Percentiles rank a stretch among this genome's conserved stretches.
Evolutionary conservation across 225 moss, liverwort and hornwort genomes (phyloP).

Genomic region (Marchantia polymorpha): DNA sequence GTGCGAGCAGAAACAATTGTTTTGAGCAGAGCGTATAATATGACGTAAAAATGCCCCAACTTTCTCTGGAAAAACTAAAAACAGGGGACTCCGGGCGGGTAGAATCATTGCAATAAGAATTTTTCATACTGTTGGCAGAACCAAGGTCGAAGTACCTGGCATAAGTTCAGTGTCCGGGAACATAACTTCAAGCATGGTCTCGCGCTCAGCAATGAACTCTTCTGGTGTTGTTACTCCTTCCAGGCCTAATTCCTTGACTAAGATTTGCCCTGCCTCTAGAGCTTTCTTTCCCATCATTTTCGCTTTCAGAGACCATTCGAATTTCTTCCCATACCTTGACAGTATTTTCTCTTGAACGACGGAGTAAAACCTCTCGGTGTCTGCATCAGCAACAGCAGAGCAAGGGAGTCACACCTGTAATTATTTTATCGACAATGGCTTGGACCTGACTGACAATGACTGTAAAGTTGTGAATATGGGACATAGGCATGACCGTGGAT

Average conservation of each 20-base stretch:
- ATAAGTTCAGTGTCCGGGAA: slow-evolving; percentile 79
- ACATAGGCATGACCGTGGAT: too few relatives aligned
- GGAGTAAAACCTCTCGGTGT: slow-evolving; percentile 89
- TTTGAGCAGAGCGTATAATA: too few relatives aligned
- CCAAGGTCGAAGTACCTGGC: slow-evolving; percentile 53
- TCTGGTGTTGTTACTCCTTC: slow-evolving; percentile 68
- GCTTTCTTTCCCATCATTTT: slow-evolving; percentile 99
- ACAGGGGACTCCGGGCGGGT: too few relatives aligned
- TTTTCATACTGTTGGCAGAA: background rate
- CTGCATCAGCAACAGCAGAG: slow-evolving; percentile 39
- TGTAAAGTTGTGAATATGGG: too few relatives aligned
- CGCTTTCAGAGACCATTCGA: slow-evolving; percentile 84
- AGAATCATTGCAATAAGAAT: too few relatives aligned
- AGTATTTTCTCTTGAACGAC: slow-evolving; percentile 80
- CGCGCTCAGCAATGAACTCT: slow-evolving; percentile 72
- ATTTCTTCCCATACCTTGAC: slow-evolving; percentile 73
- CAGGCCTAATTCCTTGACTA: slow-evolving; percentile 61
- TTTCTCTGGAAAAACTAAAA: too few relatives aligned
- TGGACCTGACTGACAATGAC: too few relatives aligned
- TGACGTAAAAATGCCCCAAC: too few relatives aligned
- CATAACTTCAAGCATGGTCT: slow-evolving; percentile 70
- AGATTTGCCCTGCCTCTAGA: slow-evolving; percentile 76
- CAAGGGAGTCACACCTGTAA: background rate
- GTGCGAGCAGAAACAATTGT: too few relatives aligned
- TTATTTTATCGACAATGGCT: too few relatives aligned